phyloP scores from a whole-genome alignment of 2,329 filamentous ascomycete species.

The Juglanconis juglandina region DNA sequence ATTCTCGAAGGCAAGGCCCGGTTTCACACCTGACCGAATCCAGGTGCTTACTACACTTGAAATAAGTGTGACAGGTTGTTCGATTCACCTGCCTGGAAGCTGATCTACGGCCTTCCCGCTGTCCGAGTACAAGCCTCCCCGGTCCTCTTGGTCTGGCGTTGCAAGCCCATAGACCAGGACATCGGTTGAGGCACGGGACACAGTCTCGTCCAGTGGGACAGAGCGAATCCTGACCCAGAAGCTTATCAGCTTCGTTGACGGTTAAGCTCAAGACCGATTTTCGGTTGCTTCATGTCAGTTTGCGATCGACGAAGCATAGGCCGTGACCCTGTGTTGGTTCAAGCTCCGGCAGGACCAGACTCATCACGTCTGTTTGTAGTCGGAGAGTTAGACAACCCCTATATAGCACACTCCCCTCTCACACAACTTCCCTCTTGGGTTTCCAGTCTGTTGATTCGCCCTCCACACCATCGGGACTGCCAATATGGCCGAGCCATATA shows the following conservation, averaged over 20 bases:
- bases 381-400: slow-evolving; percentile 18
- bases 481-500: slow-evolving; percentile 30
- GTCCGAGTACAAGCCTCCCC: background rate
- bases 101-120: background rate
- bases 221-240: slow-evolving; percentile 19
- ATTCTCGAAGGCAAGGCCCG: background rate
- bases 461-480: slow-evolving; percentile 18
- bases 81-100: slow-evolving; percentile 1
- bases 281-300: slow-evolving; percentile 23
- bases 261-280: background rate
- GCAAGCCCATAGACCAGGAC: background rate
- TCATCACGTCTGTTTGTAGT: background rate
- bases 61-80: background rate
- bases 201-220: background rate
- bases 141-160: slow-evolving; percentile 1
- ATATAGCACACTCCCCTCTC: slow-evolving; percentile 22
- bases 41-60: background rate
- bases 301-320: slow-evolving; percentile 17
- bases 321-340: slow-evolving; percentile 5
- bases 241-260: slow-evolving; percentile 18
- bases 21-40: slow-evolving; percentile 1
- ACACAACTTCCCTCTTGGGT: slow-evolving; percentile 1
- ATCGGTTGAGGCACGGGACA: slow-evolving; percentile 12
- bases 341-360: slow-evolving; percentile 15
- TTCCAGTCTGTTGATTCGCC: slow-evolving; percentile 20